Evolutionary conservation across 179 eudicot species (phyloP).

Genomic region (Vitellaria paradoxa): DNA sequence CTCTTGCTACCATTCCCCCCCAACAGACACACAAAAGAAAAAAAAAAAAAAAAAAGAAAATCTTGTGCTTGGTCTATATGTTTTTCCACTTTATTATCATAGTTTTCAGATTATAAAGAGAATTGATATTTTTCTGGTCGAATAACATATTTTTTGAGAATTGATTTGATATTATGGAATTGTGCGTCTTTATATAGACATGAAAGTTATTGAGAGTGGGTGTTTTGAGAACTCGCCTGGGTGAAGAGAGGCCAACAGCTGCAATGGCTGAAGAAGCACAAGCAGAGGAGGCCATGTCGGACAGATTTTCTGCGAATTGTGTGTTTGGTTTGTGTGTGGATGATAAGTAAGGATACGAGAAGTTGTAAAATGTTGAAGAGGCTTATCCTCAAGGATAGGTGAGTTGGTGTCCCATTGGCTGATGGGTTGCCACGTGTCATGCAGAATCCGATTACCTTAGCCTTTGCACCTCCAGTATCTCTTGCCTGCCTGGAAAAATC

Average conservation of each 20-base stretch:
- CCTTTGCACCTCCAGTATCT: conserved; percentile 19
- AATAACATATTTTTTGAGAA: too few species aligned
- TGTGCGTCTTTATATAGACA: background rate
- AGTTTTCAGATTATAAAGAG: too few species aligned
- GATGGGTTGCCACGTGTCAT: conserved; percentile 55
- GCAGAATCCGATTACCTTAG: conserved; percentile 37
- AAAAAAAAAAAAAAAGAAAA: too few species aligned
- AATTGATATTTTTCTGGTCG: too few species aligned
- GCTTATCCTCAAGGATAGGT: conserved; percentile 83
- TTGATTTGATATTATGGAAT: background rate
- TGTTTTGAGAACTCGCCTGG: conserved; percentile 48
- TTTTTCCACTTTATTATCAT: background rate
- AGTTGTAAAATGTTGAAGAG: conserved; percentile 7
- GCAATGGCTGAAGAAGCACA: conserved; percentile 92
- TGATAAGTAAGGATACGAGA: conserved; percentile 1
- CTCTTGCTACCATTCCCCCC: too few species aligned
- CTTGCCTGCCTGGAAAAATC: conserved; percentile 30
- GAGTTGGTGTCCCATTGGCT: conserved; percentile 55
- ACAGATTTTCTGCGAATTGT: conserved; percentile 15
- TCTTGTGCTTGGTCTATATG: background rate
- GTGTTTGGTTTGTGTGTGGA: background rate
- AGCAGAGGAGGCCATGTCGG: conserved; percentile 72
- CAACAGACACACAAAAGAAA: too few species aligned
- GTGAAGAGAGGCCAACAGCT: conserved; percentile 60
- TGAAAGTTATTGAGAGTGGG: background rate